Evolutionary conservation across 1,139 yeast species (phyloP).

Genomic region (Sugiyamaella castrensis): DNA sequence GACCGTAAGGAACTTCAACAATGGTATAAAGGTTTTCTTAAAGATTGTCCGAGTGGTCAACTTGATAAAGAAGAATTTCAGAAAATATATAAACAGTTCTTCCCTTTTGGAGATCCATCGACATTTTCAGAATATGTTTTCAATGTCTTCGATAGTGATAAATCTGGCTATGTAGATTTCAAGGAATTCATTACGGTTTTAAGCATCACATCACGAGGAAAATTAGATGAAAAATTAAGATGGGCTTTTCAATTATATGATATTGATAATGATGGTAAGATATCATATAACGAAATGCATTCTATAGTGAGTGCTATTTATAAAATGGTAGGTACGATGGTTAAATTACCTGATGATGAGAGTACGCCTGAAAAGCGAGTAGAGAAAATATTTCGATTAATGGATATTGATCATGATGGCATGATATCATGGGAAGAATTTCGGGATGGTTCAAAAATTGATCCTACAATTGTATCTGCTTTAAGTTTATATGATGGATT

Average conservation of each 20-base stretch:
- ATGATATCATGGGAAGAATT: slow-evolving; percentile 79
- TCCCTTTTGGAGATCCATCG: slow-evolving; percentile 97
- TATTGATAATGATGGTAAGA: slow-evolving; percentile 69
- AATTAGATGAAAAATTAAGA: slow-evolving; percentile 75
- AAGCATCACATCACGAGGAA: slow-evolving; percentile 85
- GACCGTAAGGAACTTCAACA: slow-evolving; percentile 94
- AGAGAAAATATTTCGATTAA: slow-evolving; percentile 67
- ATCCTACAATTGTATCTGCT: slow-evolving; percentile 78
- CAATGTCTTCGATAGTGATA: slow-evolving; percentile 81
- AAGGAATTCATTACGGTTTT: slow-evolving; percentile 88
- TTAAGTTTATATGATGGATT: slow-evolving; percentile 61
- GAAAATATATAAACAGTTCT: slow-evolving; percentile 90
- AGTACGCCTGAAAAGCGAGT: slow-evolving; percentile 88
- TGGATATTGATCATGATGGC: slow-evolving; percentile 69
- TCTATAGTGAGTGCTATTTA: slow-evolving; percentile 80
- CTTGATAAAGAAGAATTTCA: slow-evolving; percentile 83
- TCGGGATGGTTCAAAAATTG: slow-evolving; percentile 73
- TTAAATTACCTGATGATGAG: slow-evolving; percentile 85
- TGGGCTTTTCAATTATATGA: slow-evolving; percentile 88
- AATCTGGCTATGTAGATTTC: slow-evolving; percentile 81
- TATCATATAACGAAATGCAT: slow-evolving; percentile 74
- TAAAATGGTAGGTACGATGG: slow-evolving; percentile 96
- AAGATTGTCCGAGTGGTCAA: slow-evolving; percentile 94
- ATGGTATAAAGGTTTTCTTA: slow-evolving; percentile 93
- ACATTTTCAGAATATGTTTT: slow-evolving; percentile 88